A percentile compares a stretch with the other conserved stretches of the same genome.
Conservation (phyloP, 192 early-diverging fungal genomes). For the Chytriomyces sp. region DNA sequence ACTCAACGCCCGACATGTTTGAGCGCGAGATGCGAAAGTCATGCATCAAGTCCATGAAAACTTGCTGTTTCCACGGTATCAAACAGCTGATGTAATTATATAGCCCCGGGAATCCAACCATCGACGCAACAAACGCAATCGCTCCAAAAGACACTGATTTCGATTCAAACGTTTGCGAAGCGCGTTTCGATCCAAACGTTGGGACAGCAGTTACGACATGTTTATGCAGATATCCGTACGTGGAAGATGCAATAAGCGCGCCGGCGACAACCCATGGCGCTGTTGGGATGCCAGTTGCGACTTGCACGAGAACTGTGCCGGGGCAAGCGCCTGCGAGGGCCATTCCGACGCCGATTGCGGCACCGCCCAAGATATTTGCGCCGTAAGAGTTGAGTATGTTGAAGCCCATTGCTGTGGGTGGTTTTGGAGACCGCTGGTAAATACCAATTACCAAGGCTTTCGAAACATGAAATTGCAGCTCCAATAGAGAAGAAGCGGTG, state of each 20-base stretch:
- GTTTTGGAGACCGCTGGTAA: slow-evolving; percentile 33
- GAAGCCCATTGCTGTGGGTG: not conserved
- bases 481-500: not conserved
- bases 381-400: not conserved
- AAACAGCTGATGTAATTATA: slow-evolving; percentile 4
- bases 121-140: not conserved
- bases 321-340: slow-evolving; percentile 42
- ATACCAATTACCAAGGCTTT: slow-evolving; percentile 17
- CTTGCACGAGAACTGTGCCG: slow-evolving; percentile 43
- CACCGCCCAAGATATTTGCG: slow-evolving; percentile 36
- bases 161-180: not conserved
- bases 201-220: not conserved
- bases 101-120: slow-evolving; percentile 12
- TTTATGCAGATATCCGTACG: slow-evolving; percentile 34
- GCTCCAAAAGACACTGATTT: not conserved
- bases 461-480: slow-evolving; percentile 23
- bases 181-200: slow-evolving; percentile 5
- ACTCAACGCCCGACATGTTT: not conserved
- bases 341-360: slow-evolving; percentile 42
- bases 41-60: not conserved
- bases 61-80: slow-evolving; percentile 20
- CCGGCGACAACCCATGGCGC: slow-evolving; percentile 23
- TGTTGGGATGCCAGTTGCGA: slow-evolving; percentile 36
- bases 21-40: not conserved
- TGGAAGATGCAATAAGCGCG: slow-evolving; percentile 23